These are phyloP conservation scores for Capsicum chinense DNA, from an alignment of 257 asterid species.

Conservation along the genomic window DNA sequence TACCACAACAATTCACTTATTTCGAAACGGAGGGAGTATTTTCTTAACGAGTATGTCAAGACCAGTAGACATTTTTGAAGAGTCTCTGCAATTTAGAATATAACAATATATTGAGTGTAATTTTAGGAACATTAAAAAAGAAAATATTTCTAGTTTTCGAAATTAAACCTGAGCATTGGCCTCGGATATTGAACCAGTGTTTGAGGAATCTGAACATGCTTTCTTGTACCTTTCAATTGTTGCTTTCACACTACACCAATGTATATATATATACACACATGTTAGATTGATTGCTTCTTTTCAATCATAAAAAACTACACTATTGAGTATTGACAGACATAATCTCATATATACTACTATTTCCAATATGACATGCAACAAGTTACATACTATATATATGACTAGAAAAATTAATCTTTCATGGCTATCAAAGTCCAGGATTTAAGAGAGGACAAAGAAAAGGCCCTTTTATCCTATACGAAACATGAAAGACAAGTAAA, in stretches of 20 bases:
- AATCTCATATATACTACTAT: too few relatives aligned
- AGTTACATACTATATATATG: neutral
- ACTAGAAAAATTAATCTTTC: neutral
- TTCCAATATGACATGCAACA: neutral
- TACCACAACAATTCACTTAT: too few relatives aligned
- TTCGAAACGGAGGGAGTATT: too few relatives aligned
- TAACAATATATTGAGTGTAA: neutral
- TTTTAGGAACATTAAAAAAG: neutral
- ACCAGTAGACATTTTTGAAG: too few relatives aligned
- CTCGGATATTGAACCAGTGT: constrained; percentile 73
- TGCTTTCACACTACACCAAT: constrained; percentile 72
- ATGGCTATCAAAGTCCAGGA: constrained; percentile 16
- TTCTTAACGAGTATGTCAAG: too few relatives aligned
- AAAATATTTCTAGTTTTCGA: neutral
- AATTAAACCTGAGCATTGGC: constrained; percentile 81
- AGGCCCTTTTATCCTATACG: neutral
- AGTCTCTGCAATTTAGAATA: too few relatives aligned
- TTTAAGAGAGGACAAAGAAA: neutral
- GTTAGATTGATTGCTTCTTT: constrained; percentile 17
- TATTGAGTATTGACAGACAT: too few relatives aligned
- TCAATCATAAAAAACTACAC: neutral
- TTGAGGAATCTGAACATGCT: constrained; percentile 77
- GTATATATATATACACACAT: constrained; percentile 1
- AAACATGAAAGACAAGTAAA: neutral
- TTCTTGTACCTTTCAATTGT: constrained; percentile 96